Evolutionary conservation across 2,329 filamentous ascomycete species (phyloP), one percentile per base, ranked within the genome.

Genomic region (Trichoderma sp.): DNA sequence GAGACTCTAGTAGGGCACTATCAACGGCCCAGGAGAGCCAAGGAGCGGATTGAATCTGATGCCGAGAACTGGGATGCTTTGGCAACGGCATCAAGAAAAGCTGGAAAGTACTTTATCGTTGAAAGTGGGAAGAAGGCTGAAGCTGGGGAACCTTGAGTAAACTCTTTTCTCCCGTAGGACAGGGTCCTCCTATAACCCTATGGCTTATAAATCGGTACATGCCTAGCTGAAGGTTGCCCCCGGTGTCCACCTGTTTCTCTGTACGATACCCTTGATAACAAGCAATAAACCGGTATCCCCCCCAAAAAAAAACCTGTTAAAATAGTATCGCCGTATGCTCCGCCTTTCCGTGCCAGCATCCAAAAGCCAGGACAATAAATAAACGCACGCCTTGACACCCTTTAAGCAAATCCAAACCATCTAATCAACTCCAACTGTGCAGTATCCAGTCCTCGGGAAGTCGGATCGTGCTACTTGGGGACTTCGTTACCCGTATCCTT

Each of bases 41-140:
- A 74, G 69, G 72, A 76, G 34, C 75, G 71, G 54, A 58, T 78
- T 4, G 83, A 84, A 22, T 79, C 75, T 4, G 80, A 83, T 15
- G 83, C 80, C 1, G 88, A 90, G 79, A 80, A 87, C 70, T 94
- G 92, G 87, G 85, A 95, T 80, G 88, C 90, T 0, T 77, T 95
- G 57, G 84, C 83, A 1, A 85, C 85, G 64, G 91, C 92, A 0
- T 82, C 85, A 17, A 87, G 85, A 73, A 92, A 83, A 64, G 85
- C 85, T 5, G 92, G 91, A 15, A 87, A 84, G 71, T 96, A 90
- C 74, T 94, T 96, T 72, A 88, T 94, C 8, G 92, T 95, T 2
- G 87, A 92, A 70, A 89, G 86, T 71, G 84, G 83, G 37, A 84
- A 83, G 70, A 77, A 78, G 67, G 71, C 73, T 22, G 71, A 72